These are phyloP conservation scores for Amanita fuliginea DNA, from an alignment of 768 basidiomycete species.

Conservation along the genomic window DNA sequence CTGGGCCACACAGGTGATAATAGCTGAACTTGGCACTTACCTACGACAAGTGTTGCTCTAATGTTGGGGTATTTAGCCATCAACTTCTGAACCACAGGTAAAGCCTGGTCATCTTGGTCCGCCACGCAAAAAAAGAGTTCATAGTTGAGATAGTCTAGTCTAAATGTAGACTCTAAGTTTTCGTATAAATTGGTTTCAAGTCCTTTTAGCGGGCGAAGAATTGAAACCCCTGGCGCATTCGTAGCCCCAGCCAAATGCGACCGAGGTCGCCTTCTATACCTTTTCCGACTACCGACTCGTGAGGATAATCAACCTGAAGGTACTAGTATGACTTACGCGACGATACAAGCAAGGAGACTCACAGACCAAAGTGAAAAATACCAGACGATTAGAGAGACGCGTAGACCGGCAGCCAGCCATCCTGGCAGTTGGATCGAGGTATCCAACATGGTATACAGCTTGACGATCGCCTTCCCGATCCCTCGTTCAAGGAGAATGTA, in stretches of 20 bases:
- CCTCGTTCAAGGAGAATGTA: too few species aligned
- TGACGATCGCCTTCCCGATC: too few species aligned
- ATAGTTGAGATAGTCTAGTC: slow-evolving; percentile 83
- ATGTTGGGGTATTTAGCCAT: slow-evolving; percentile 71
- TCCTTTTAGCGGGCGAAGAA: slow-evolving; percentile 90
- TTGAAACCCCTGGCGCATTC: slow-evolving; percentile 78
- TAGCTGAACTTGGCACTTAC: slow-evolving; percentile 27
- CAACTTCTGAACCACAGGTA: slow-evolving; percentile 72
- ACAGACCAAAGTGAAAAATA: slow-evolving; percentile 54
- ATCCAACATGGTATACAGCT: not conserved
- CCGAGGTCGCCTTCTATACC: slow-evolving; percentile 60
- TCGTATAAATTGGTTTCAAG: slow-evolving; percentile 93
- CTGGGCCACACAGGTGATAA: slow-evolving; percentile 3
- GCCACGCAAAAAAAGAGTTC: slow-evolving; percentile 90
- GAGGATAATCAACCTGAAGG: not conserved
- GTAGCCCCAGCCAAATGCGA: slow-evolving; percentile 42
- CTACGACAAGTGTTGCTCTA: slow-evolving; percentile 62
- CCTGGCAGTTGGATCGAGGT: not conserved
- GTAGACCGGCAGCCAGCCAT: not conserved
- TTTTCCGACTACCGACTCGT: slow-evolving; percentile 42
- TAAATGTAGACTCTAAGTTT: slow-evolving; percentile 89
- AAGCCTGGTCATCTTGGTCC: slow-evolving; percentile 79
- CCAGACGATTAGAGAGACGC: slow-evolving; percentile 40
- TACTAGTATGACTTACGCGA: slow-evolving; percentile 43
- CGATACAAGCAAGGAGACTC: slow-evolving; percentile 52